Evolutionary conservation across 257 asterid genomes (phyloP).

Genomic region (Ehretia macrophylla): DNA sequence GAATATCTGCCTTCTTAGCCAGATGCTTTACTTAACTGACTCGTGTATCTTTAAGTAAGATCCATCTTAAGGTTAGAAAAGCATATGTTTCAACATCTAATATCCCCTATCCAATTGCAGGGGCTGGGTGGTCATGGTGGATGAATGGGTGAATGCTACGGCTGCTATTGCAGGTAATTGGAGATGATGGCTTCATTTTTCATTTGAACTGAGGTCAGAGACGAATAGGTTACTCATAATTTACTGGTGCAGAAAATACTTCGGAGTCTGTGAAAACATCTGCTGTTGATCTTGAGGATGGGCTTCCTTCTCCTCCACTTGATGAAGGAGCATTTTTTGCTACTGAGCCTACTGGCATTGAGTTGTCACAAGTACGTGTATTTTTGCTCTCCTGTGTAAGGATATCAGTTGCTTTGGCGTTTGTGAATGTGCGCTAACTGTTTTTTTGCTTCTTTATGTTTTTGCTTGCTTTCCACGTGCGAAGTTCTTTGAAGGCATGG

Average conservation of each 20-base stretch:
- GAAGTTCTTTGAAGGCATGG: slow-evolving; percentile 96
- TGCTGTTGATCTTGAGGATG: slow-evolving; percentile 65
- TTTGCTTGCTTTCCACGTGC: slow-evolving; percentile 18
- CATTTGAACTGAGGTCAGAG: slow-evolving; percentile 3
- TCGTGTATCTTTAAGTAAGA: too few relatives aligned
- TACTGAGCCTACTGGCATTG: slow-evolving; percentile 55
- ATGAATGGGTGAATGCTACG: slow-evolving; percentile 59
- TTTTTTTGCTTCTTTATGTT: slow-evolving; percentile 18
- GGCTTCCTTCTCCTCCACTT: slow-evolving; percentile 96
- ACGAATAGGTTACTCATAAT: slow-evolving; percentile 2
- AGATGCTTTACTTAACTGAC: too few relatives aligned
- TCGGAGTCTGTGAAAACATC: slow-evolving; percentile 69
- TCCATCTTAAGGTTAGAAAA: too few relatives aligned
- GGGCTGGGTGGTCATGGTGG: slow-evolving; percentile 76
- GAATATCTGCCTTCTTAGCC: too few relatives aligned
- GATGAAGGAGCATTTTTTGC: slow-evolving; percentile 81
- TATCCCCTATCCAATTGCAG: slow-evolving; percentile 34
- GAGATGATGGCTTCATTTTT: not conserved
- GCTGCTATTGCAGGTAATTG: slow-evolving; percentile 50
- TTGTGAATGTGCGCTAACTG: slow-evolving; percentile 22
- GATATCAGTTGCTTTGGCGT: slow-evolving; percentile 3
- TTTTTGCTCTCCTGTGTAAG: not conserved
- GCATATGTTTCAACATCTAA: too few relatives aligned
- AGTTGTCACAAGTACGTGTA: slow-evolving; percentile 60
- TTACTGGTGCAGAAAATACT: slow-evolving; percentile 42